Evolutionary conservation across 1,139 yeast species (phyloP), one percentile per base, ranked within the genome.

Genomic region (Yamadazyma atlantica): DNA sequence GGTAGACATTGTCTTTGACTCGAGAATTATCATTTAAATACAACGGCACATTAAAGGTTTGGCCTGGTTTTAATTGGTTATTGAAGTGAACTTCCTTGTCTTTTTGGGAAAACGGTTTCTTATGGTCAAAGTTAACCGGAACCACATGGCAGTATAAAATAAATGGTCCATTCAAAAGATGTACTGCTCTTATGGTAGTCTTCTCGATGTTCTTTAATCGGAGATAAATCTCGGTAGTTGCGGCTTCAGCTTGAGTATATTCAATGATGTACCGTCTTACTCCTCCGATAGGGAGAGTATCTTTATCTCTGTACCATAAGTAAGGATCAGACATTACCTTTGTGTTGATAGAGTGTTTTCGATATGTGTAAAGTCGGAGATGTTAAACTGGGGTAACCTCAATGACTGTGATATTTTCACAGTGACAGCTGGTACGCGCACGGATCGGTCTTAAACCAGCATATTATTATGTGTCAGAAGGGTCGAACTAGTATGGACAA

Each of bases 1-100:
- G 73, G 50, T 82, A 82, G 11, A 40, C 39, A 16, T 51, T 46
- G 4, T 24, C 33, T 11, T 30, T 32, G n/a, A 49, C 33, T 22
- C 24, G 18, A 57, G 73, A 45, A 66, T 75, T 80, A 19, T 78
- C 71, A 49, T 68, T 62, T 57, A 83, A 47, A n/a, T 55, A 38
- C 16, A 80, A 54, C 35, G 58, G 57, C 2, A 75, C 78, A 42
- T 73, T 74, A 49, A 78, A 79, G 0, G 75, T 60, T 44, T 75
- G 79, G 15, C 86, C 88, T 0, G 95, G 88, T 42, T 77, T 78
- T 24, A 87, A 59, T 38, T 61, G 63, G 45, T 70, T 69, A 34
- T 65, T 57, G 46, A 60, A 64, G 32, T 57, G 60, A 9, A 70
- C 62, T 44, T 70, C 75, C 28, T 57, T 45, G 15, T 47, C 45